Evolutionary conservation across 495 filamentous ascomycete genomes (phyloP), one percentile per base, ranked within the genome.

Genomic region (Saxophila tyrrhenica): DNA sequence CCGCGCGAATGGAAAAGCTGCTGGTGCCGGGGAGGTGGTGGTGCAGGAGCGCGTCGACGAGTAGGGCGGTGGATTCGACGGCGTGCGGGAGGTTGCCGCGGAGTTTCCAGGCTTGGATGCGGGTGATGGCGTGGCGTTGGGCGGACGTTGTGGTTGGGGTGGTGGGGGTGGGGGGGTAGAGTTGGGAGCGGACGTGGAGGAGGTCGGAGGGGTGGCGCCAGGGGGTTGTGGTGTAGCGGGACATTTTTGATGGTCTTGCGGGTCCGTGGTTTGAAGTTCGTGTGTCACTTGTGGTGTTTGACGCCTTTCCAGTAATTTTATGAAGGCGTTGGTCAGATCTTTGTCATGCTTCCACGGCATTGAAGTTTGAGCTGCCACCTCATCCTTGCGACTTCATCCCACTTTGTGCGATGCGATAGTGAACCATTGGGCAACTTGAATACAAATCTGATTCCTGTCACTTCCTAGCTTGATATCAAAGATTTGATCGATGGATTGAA

Each of bases 81-180:
- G 87, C 73, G 70, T 91, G 86, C 25, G 87, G 86, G 43, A 89
- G 81, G 60, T 80, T 81, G 51, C 86, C 86, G 58, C 86, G 81
- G 15, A 79, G 48, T 58, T 80, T 80, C 78, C 78, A 82, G 8
- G 71, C 73, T 1, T 35, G 19, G 35, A 61, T 51, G 20, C 46
- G 42, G 49, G 49, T 24, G 21, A 67, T 24, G 38, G 55, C 53
- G 46, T 67, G 69, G 69, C 46, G 73, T 70, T 44, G 35, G 20
- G n/a, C 32, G 38, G 38, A 5, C 20, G 20, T 7, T 9, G 17
- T 35, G 9, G 39, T 61, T 23, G 46, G 43, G 48, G 35, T 56
- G 38, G 48, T 41, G 17, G 50, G 25, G 65, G 51, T 15, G 80
- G 75, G 24, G 38, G 24, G 13, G 51, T 68, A 94, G 51, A 95